Base-by-base conservation (phyloP, 208 protist genomes). In the Leishmania arabica region DNA sequence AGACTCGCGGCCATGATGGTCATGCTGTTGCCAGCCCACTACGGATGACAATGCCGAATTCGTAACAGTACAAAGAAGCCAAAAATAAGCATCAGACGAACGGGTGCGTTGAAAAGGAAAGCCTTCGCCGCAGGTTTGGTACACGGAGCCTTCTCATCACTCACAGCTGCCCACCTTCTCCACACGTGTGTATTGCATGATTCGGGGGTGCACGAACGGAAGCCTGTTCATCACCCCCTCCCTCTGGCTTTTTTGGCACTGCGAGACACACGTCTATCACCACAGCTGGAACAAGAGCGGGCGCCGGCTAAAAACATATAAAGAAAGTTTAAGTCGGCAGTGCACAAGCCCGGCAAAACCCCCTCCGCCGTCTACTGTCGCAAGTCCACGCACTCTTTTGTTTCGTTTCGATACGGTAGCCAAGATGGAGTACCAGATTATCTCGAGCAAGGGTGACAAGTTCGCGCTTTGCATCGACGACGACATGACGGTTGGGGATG, bases 401-500 rank as follows among this genome's bases (percentile, higher is more conserved):
- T 17, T 53, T 53, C n/a, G 4, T 19, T 34, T 58, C 24, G 64
- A 19, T 1, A 47, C 40, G 37, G 21, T 11, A 4, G 27, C 45
- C 13, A 8, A 17, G 37, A 97, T 97, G 93, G 83, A 94, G 66
- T 94, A 90, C 51, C 81, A 89, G 11, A 83, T 97, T 27, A 86
- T 97, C 11, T 93, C 90, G 34, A 95, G 91, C 79, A 80, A 87
- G 24, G 75, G 85, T 11, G 88, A 95, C n/a, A 93, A 92, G 85
- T 27, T 81, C 49, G 80, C 86, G 42, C 86, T 95, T 13, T 88
- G 90, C 65, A 90, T 97, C 64, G 92, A 95, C 51, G 90, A 92
- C 65, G 89, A 91, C 21, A 94, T 95, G 91, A 90, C 88, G 0
- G 88, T 96, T 27, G 92, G 81, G 1, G 94, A 97, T 40, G 91